Base-by-base conservation (phyloP, 257 asterid genomes). In the Anisodus tanguticus region DNA sequence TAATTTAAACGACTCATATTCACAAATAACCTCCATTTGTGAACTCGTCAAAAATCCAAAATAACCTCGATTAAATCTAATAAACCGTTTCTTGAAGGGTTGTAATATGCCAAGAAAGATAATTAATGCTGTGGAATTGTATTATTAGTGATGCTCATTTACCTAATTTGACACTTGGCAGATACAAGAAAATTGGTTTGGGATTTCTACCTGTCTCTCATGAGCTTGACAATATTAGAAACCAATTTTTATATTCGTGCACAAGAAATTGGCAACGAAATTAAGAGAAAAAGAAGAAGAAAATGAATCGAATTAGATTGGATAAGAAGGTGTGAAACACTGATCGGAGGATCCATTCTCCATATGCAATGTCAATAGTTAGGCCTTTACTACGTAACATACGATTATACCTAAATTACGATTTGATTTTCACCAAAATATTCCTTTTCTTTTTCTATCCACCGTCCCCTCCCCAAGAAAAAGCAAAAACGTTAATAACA, bases 391-490 rank as follows among this genome's bases (percentile, higher is more conserved):
- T 9, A 6, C 64, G 64, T 16, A 58, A 16, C 26, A 58, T 58
- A 17, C 10, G 10, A 16, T 6, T 16, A 16, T 15, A 5, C 5
- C 9, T 17, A 16, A 13, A 58, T 58, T 17, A 17, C 9, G 39
- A 71, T 71, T 26, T 43, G 79, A 71, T 22, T 71, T 71, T 72
- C 9, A n/a, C 59, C 53, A 45, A 45, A 72, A 5, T 72, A 72
- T 45, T 72, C 5, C 11, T 7, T n/a, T 45, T 45, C 10, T 71
- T 70, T 71, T 43, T 43, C 16, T 71, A 19, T 22, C 26, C 45
- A 5, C 5, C 45, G 5, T 41, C 45, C 35, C 57, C 57, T 45
- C 16, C 57, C n/a, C 2, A 35, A 67, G 8, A 9, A 41, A 57
- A 57, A 57, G 58, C 13, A 22, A 57, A 4, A 45, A 9, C 58